Conservation (phyloP, 345 rosid genomes). For the Populus nigra region DNA sequence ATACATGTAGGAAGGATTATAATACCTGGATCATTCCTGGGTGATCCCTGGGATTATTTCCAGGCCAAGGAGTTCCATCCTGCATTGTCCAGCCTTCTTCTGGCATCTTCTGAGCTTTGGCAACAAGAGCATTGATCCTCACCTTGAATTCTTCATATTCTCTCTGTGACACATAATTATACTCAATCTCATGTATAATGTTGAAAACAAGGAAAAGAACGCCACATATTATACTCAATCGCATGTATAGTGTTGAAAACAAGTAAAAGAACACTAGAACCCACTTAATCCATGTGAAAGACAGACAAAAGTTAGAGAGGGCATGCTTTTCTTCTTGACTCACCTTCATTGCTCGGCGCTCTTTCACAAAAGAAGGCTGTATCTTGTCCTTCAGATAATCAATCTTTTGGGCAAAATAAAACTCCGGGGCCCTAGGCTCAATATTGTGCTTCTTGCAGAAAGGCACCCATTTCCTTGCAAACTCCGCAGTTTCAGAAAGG, state of each 20-base stretch:
- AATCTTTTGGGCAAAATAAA: slow-evolving; percentile 96
- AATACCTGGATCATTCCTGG: slow-evolving; percentile 98
- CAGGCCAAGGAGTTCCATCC: slow-evolving; percentile 99
- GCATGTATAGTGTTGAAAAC: background rate
- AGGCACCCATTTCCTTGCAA: slow-evolving; percentile 99
- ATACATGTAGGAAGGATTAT: slow-evolving; percentile 2
- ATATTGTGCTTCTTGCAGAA: slow-evolving; percentile 96
- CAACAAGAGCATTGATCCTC: slow-evolving; percentile 96
- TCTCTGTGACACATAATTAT: slow-evolving; percentile 48
- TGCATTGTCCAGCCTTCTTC: slow-evolving; percentile 99
- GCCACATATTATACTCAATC: background rate
- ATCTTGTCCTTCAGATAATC: slow-evolving; percentile 98
- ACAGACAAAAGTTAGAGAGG: background rate
- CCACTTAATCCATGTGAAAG: background rate
- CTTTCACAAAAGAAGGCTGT: slow-evolving; percentile 97
- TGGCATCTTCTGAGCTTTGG: slow-evolving; percentile 97
- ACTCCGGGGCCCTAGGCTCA: slow-evolving; percentile 99
- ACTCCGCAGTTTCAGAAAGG: slow-evolving; percentile 98
- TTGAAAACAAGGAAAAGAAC: background rate
- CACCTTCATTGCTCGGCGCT: slow-evolving; percentile 98
- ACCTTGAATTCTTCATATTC: slow-evolving; percentile 99
- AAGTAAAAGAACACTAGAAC: background rate
- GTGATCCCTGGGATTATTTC: slow-evolving; percentile 97
- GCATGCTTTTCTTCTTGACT: slow-evolving; percentile 14
- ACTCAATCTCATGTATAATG: background rate